A percentile compares a stretch with the other conserved stretches of the same genome.
These are phyloP conservation scores for Decorospora gaudefroyi DNA, from an alignment of 2,329 filamentous ascomycete species.

Conservation along the genomic window DNA sequence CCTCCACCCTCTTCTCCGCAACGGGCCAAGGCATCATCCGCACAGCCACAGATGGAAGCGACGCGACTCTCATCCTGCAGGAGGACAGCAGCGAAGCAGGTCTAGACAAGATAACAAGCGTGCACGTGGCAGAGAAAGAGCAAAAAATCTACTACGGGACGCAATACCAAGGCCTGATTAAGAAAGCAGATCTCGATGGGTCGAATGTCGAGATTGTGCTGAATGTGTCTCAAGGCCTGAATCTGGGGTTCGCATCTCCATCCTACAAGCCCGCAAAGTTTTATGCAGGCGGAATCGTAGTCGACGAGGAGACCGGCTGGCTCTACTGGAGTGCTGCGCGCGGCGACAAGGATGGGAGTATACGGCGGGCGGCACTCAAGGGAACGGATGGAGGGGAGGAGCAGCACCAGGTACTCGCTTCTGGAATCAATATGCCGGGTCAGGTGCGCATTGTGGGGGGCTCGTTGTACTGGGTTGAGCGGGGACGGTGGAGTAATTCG, in stretches of 20 bases:
- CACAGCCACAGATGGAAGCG: slow-evolving; percentile 12
- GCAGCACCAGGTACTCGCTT: slow-evolving; percentile 9
- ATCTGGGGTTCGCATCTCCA: background rate
- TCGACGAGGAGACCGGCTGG: slow-evolving; percentile 18
- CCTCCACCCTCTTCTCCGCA: slow-evolving; percentile 8
- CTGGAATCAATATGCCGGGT: slow-evolving; percentile 13
- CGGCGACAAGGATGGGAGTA: slow-evolving; percentile 11
- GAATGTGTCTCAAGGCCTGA: slow-evolving; percentile 18
- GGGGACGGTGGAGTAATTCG: slow-evolving; percentile 10
- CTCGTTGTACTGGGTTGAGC: slow-evolving; percentile 14
- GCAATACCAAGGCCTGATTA: slow-evolving; percentile 8
- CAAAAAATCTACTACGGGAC: slow-evolving; percentile 19
- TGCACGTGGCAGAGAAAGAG: slow-evolving; percentile 12
- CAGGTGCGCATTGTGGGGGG: slow-evolving; percentile 12
- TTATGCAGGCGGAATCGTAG: slow-evolving; percentile 8
- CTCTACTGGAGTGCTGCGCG: slow-evolving; percentile 20
- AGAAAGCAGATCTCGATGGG: slow-evolving; percentile 17
- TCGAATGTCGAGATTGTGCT: slow-evolving; percentile 4
- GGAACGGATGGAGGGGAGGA: slow-evolving; percentile 1
- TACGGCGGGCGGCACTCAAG: slow-evolving; percentile 8
- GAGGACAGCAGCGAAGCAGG: background rate
- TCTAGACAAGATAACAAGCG: slow-evolving; percentile 8
- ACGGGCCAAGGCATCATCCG: slow-evolving; percentile 18
- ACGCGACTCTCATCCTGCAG: slow-evolving; percentile 3
- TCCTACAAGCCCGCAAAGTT: slow-evolving; percentile 5